Evolutionary conservation across 1,284 basidiomycete genomes (phyloP).

Genomic region (Sporisorium exsertum): DNA sequence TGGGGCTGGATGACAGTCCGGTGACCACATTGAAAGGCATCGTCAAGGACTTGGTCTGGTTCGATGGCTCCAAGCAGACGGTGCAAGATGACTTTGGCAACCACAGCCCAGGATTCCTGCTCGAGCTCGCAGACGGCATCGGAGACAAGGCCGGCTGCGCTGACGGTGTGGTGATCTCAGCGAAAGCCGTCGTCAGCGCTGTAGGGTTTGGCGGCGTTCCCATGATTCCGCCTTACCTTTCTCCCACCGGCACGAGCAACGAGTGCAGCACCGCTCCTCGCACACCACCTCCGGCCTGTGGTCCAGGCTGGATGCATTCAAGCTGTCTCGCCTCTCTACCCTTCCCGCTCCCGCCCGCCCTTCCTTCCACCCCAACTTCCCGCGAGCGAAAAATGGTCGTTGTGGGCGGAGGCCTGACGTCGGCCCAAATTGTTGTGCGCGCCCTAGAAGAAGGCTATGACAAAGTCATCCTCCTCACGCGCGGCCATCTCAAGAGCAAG

Average conservation of each 20-base stretch:
- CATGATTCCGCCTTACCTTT: conserved; percentile 50
- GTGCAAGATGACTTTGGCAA: conserved; percentile 33
- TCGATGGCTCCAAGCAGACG: conserved; percentile 28
- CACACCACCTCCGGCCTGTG: conserved; percentile 14
- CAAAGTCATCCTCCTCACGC: conserved; percentile 65
- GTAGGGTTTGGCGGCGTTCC: conserved; percentile 66
- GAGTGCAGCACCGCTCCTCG: not conserved
- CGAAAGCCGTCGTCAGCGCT: conserved; percentile 63
- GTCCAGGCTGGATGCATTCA: conserved; percentile 68
- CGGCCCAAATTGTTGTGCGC: conserved; percentile 68
- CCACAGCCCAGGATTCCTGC: conserved; percentile 38
- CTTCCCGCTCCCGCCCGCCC: conserved; percentile 33
- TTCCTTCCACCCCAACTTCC: conserved; percentile 28
- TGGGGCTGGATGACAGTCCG: conserved; percentile 1
- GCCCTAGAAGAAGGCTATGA: conserved; percentile 60
- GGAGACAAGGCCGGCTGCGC: not conserved
- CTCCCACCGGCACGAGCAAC: not conserved
- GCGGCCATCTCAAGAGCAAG: conserved; percentile 68
- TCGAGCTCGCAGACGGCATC: conserved; percentile 21
- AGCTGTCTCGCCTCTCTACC: conserved; percentile 55
- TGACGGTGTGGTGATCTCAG: conserved; percentile 16
- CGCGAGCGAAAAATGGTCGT: conserved; percentile 51
- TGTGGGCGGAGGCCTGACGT: conserved; percentile 70
- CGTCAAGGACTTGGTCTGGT: conserved; percentile 37
- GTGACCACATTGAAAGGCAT: conserved; percentile 21